Evolutionary conservation across 2,329 filamentous ascomycete genomes (phyloP), one percentile per base, ranked within the genome.

Genomic region (Monosporascus sp.): DNA sequence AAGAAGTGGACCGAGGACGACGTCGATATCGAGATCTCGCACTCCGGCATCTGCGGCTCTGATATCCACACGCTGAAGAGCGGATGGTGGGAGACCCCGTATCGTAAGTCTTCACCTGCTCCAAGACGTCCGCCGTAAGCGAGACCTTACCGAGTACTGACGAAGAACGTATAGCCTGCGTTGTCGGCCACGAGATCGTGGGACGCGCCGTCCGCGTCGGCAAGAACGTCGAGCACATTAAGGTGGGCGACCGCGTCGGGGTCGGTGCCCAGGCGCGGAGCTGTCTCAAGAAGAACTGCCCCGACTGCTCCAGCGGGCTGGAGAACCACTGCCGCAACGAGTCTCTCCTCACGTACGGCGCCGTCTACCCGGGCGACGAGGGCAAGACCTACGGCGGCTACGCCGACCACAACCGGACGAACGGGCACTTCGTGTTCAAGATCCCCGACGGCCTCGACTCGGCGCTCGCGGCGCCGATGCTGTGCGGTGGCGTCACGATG

Each of bases 401-500:
- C 53, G 67, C 68, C 45, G 60, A 64, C 50, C 68, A 71, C 56
- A 61, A 70, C 57, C 69, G 70, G 43, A 59, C 63, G 3, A 67
- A 68, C 19, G 61, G 64, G 37, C 63, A 65, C 50, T 88, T 86
- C 58, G 73, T 70, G 22, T 61, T 78, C 59, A 72, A 72, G 52
- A 76, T 78, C 46, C 75, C 75, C 4, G 73, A 76, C 31, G 67
- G 62, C 6, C 56, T 79, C 37, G 62, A 65, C 50, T 70, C 68
- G 9, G 71, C 71, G 17, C 61, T 68, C 22, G 74, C 74, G 3
- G 76, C 86, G 7, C 85, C 86, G 3, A 84, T 90, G 80, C 72
- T 90, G 27, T 90, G 87, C 63, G 87, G 78, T 26, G 87, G 87
- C 14, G 77, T 89, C 27, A 90, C 87, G 0, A 75, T 85, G 3